Conservation (phyloP, 331 rosid genomes). For the Dryas integrifolia region DNA sequence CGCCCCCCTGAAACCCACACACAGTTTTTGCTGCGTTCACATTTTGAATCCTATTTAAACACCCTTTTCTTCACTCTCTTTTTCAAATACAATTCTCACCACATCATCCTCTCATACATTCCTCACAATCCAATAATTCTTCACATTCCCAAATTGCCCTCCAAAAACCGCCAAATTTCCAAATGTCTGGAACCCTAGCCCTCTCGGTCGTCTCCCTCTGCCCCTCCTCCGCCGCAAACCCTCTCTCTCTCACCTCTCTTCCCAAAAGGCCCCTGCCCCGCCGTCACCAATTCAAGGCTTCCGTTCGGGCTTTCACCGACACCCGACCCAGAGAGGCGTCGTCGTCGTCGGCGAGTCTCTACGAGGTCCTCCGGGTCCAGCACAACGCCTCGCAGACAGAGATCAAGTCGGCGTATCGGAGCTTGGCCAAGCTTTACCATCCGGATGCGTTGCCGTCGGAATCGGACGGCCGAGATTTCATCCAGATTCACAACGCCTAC, state of each 20-base stretch:
- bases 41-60: slow-evolving; percentile 1
- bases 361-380: slow-evolving; percentile 60
- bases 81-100: not conserved
- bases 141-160: not conserved
- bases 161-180: not conserved
- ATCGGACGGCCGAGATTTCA: slow-evolving; percentile 49
- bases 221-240: slow-evolving; percentile 1
- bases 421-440: slow-evolving; percentile 73
- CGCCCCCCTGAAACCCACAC: slow-evolving; percentile 17
- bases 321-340: slow-evolving; percentile 17
- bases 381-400: slow-evolving; percentile 61
- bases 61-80: not conserved
- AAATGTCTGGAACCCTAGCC: slow-evolving; percentile 38
- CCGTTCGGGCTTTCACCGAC: slow-evolving; percentile 32
- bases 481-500: slow-evolving; percentile 74
- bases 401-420: slow-evolving; percentile 79
- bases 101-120: not conserved
- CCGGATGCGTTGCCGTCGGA: slow-evolving; percentile 57
- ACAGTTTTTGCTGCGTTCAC: not conserved
- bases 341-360: slow-evolving; percentile 39
- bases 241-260: not conserved
- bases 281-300: slow-evolving; percentile 9
- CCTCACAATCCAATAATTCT: not conserved
- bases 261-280: not conserved
- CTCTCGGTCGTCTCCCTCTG: not conserved